Evolutionary conservation across 805 yeast species (phyloP).

Genomic region (Helenozyma rhizophorensis): DNA sequence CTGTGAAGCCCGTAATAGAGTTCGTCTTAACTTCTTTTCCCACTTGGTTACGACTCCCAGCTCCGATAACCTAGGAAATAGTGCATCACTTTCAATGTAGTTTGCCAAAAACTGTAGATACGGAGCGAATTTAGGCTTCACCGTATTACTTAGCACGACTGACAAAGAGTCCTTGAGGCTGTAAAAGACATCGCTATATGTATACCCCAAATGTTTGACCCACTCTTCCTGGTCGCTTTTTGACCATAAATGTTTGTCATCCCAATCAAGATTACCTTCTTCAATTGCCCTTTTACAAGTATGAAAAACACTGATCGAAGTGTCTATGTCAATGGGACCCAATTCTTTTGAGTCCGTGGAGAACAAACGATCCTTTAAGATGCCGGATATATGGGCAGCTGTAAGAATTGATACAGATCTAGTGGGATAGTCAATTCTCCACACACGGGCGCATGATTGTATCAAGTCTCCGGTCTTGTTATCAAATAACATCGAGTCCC

Average conservation of each 20-base stretch:
- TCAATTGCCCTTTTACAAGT: conserved; percentile 27
- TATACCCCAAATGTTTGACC: conserved; percentile 39
- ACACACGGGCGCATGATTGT: conserved; percentile 43
- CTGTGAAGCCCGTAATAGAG: conserved; percentile 34
- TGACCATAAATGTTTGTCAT: conserved; percentile 29
- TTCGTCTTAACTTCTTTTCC: conserved; percentile 35
- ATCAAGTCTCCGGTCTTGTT: conserved; percentile 43
- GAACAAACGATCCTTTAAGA: conserved; percentile 25
- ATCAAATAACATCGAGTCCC: conserved; percentile 24
- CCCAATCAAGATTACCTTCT: conserved; percentile 31
- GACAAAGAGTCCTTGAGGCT: conserved; percentile 41
- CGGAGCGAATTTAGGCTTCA: conserved; percentile 58
- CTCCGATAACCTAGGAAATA: conserved; percentile 32
- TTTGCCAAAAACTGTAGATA: conserved; percentile 46
- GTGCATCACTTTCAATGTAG: conserved; percentile 44
- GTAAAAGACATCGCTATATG: conserved; percentile 45
- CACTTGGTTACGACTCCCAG: conserved; percentile 42
- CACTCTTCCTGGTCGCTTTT: conserved; percentile 48
- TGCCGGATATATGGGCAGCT: conserved; percentile 38
- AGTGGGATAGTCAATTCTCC: conserved; percentile 55
- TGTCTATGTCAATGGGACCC: conserved; percentile 29
- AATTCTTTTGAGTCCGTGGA: conserved; percentile 17
- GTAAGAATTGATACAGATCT: conserved; percentile 47
- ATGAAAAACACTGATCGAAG: conserved; percentile 22
- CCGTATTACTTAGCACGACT: conserved; percentile 35